Conservation (phyloP, 352 stramenopile species). For the Globisporangium okanoganense region DNA sequence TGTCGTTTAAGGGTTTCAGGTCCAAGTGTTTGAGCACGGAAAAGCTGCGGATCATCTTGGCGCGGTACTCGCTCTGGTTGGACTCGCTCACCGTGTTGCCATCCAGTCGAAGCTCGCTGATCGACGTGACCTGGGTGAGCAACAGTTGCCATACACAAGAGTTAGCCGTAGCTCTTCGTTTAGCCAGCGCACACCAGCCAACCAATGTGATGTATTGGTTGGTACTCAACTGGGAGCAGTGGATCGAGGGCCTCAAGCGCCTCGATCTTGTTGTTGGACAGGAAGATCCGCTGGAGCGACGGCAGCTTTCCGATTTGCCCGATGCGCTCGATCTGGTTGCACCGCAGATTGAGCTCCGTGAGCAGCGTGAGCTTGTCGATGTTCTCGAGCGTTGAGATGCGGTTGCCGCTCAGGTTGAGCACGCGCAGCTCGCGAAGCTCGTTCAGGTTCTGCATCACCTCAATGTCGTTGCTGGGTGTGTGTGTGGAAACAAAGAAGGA, state of each 20-base stretch:
- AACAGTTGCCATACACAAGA: background rate
- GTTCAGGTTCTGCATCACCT: constrained; percentile 84
- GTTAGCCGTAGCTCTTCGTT: background rate
- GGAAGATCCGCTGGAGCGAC: constrained; percentile 83
- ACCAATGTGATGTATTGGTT: too few relatives aligned
- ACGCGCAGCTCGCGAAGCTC: constrained; percentile 83
- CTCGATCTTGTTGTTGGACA: constrained; percentile 89
- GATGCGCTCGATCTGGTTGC: constrained; percentile 71
- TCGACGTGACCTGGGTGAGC: constrained; percentile 32
- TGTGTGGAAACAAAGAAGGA: background rate
- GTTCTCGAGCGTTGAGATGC: constrained; percentile 71
- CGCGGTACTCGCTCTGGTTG: constrained; percentile 56
- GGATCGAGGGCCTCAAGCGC: constrained; percentile 66
- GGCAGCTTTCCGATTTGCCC: constrained; percentile 59
- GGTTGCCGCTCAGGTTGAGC: constrained; percentile 89
- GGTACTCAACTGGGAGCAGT: constrained; percentile 46
- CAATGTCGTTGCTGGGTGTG: constrained; percentile 77
- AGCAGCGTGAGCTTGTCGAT: constrained; percentile 75
- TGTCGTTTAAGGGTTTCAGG: constrained; percentile 67
- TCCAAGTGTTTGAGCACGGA: constrained; percentile 83
- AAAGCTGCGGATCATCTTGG: constrained; percentile 67
- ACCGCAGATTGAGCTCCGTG: constrained; percentile 89
- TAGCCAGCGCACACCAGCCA: background rate
- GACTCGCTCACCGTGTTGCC: constrained; percentile 65
- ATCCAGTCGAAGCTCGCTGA: constrained; percentile 87